Evolutionary conservation across 2,329 filamentous ascomycete genomes (phyloP), one percentile per base, ranked within the genome.

Genomic region (Sclerotinia borealis): DNA sequence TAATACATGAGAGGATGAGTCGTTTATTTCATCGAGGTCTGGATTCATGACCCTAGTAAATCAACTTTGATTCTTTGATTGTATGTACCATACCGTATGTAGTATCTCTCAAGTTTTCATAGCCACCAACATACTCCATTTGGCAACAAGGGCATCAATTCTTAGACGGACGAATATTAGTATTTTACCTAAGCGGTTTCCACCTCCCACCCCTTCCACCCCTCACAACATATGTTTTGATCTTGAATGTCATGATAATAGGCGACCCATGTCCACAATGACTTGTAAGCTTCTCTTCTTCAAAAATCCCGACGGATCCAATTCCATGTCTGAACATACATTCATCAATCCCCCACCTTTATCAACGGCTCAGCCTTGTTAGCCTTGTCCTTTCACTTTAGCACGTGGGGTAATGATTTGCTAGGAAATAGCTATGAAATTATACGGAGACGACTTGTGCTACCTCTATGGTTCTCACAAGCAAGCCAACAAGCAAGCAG

Each of bases 391-490:
- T 45, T 34, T 56, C 22, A 29, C 25, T 45, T 34, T 56, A 34
- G 39, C 54, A 56, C 54, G 54, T 56, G 54, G 39, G 54, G 39
- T 45, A 56, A 56, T 45, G 54, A 56, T 56, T 56, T 56, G 54
- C 27, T 34, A 22, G 54, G 37, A 45, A 45, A 43, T 22, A 31
- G 49, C 49, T 36, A 6, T 51, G 49, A n/a, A 51, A 51, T n/a
- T n/a, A n/a, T n/a, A n/a, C n/a, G n/a, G n/a, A n/a, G n/a, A n/a
- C n/a, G n/a, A n/a, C n/a, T n/a, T n/a, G n/a, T n/a, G n/a, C n/a
- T n/a, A n/a, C n/a, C n/a, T n/a, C n/a, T n/a, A n/a, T n/a, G n/a
- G n/a, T n/a, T n/a, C n/a, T n/a, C n/a, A n/a, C n/a, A n/a, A n/a
- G n/a, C n/a, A n/a, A n/a, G n/a, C n/a, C n/a, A n/a, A n/a, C n/a